Evolutionary conservation across 208 protist genomes (phyloP).

Genomic region (Leishmania guyanensis): DNA sequence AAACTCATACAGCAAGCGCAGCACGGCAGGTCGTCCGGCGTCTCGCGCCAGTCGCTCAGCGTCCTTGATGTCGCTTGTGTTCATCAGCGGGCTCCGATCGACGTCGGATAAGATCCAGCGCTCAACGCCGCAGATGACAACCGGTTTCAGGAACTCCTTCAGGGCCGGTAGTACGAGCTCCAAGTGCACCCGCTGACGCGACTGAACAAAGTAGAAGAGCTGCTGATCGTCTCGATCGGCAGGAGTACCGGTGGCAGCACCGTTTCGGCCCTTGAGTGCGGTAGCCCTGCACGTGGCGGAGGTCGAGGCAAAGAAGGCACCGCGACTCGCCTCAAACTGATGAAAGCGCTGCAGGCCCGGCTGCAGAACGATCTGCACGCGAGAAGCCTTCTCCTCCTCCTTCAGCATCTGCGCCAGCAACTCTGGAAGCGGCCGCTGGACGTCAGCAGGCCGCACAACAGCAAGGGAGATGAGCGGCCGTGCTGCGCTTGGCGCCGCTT

Average conservation of each 20-base stretch:
- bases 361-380: constrained; percentile 84
- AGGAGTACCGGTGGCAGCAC: background rate
- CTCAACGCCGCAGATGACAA: constrained; percentile 58
- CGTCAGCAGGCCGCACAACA: constrained; percentile 31
- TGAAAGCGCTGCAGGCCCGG: constrained; percentile 66
- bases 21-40: constrained; percentile 33
- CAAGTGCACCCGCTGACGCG: constrained; percentile 69
- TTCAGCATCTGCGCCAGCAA: constrained; percentile 57
- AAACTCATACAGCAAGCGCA: constrained; percentile 42
- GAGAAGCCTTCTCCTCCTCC: constrained; percentile 70
- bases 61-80: background rate
- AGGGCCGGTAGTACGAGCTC: constrained; percentile 60
- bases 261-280: background rate
- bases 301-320: background rate
- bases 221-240: constrained; percentile 27
- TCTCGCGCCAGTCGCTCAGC: constrained; percentile 15
- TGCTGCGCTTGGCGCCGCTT: background rate
- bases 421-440: constrained; percentile 47
- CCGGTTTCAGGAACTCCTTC: constrained; percentile 69
- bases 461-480: constrained; percentile 48
- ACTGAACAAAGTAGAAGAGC: constrained; percentile 83
- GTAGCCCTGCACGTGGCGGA: background rate
- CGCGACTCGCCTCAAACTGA: constrained; percentile 11
- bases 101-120: constrained; percentile 88
- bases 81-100: constrained; percentile 46